A percentile compares a stretch with the other conserved stretches of the same genome.
These are phyloP conservation scores for Heritiera fomes DNA, from an alignment of 345 rosid species.

Conservation along the genomic window DNA sequence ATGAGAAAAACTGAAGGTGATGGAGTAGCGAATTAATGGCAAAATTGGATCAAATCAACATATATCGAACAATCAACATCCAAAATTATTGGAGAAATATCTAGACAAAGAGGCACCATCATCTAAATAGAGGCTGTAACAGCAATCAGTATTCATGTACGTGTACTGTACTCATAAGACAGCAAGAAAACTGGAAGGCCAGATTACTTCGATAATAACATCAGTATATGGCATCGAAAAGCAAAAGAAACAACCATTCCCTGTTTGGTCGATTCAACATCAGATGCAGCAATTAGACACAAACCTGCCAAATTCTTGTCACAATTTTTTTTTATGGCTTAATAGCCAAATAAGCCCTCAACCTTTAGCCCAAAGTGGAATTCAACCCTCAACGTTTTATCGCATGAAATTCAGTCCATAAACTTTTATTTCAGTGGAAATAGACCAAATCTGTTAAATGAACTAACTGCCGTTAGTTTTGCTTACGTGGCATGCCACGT, in stretches of 20 bases:
- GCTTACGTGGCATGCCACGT: too few relatives aligned
- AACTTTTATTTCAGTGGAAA: too few relatives aligned
- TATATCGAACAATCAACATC: not conserved
- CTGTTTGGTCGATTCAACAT: not conserved
- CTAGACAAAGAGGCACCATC: not conserved
- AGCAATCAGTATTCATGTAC: not conserved
- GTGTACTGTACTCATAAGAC: not conserved
- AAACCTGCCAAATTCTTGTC: constrained; percentile 1
- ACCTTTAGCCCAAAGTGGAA: too few relatives aligned
- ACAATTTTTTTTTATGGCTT: too few relatives aligned
- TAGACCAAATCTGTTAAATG: too few relatives aligned
- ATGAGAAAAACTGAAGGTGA: not conserved
- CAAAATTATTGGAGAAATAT: not conserved
- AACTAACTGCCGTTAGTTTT: too few relatives aligned
- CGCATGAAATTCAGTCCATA: too few relatives aligned
- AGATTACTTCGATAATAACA: not conserved
- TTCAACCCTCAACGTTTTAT: too few relatives aligned
- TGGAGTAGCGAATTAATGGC: not conserved
- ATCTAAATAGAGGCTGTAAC: not conserved
- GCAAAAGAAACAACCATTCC: not conserved
- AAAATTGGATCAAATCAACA: constrained; percentile 4
- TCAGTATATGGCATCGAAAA: not conserved
- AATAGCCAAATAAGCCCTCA: too few relatives aligned
- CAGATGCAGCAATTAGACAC: not conserved
- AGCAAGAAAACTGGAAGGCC: constrained; percentile 2